These are phyloP conservation scores for Hypoxylon trugodes DNA, from an alignment of 495 filamentous ascomycete species.

Conservation along the genomic window DNA sequence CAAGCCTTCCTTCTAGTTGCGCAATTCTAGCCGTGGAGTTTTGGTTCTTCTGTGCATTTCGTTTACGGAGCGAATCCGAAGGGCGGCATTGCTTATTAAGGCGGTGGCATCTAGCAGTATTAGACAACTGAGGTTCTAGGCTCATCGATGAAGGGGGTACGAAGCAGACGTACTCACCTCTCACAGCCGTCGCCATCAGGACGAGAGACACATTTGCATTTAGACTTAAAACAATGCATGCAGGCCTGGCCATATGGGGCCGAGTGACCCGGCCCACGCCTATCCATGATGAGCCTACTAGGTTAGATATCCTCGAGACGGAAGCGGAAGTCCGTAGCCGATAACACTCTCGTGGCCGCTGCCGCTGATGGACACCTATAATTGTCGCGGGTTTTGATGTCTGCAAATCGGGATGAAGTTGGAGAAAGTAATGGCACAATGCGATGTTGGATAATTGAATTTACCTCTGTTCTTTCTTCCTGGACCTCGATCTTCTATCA, in stretches of 20 bases:
- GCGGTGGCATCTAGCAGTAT: slow-evolving; percentile 52
- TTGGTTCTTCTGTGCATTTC: slow-evolving; percentile 40
- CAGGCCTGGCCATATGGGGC: slow-evolving; percentile 54
- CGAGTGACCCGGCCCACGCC: slow-evolving; percentile 4
- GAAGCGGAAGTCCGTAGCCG: not conserved
- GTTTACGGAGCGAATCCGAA: slow-evolving; percentile 49
- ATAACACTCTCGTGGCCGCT: not conserved
- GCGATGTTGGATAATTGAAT: not conserved
- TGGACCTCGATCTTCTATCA: too few relatives aligned
- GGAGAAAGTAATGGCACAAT: not conserved
- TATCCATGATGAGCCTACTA: not conserved
- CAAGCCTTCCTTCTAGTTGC: slow-evolving; percentile 62
- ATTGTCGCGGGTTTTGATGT: not conserved
- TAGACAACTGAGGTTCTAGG: not conserved
- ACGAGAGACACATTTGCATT: slow-evolving; percentile 55
- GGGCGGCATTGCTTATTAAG: slow-evolving; percentile 57
- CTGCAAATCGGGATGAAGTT: not conserved
- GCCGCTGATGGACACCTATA: not conserved
- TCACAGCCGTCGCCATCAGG: slow-evolving; percentile 49
- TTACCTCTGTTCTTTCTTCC: too few relatives aligned
- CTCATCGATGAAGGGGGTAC: not conserved
- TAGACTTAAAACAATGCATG: slow-evolving; percentile 54
- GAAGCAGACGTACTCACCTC: slow-evolving; percentile 44
- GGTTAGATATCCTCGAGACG: not conserved
- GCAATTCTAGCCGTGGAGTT: slow-evolving; percentile 41